Conservation (phyloP, 1,284 basidiomycete species). For the Rhodotorula mucilaginosa region DNA sequence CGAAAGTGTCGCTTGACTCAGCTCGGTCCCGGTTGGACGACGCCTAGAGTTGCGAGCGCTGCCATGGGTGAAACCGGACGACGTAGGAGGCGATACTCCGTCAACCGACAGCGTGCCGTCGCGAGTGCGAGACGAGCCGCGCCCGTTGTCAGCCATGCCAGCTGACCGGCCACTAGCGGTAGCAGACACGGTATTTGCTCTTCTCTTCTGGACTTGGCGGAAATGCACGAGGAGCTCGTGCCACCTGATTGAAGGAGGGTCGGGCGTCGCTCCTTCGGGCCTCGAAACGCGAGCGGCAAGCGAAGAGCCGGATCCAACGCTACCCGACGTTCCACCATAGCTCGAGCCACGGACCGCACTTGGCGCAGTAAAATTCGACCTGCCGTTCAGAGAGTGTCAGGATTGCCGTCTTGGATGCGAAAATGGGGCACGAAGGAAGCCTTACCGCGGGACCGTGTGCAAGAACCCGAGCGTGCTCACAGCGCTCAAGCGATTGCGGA, state of each 20-base stretch:
- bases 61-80: not conserved
- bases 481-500: slow-evolving; percentile 88
- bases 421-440: slow-evolving; percentile 17
- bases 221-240: slow-evolving; percentile 74
- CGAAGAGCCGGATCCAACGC: not conserved
- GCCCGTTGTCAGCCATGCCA: not conserved
- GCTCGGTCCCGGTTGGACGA: not conserved
- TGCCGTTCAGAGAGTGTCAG: slow-evolving; percentile 3
- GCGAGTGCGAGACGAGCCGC: not conserved
- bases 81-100: not conserved
- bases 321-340: not conserved
- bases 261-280: slow-evolving; percentile 51
- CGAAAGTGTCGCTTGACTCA: not conserved
- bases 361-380: slow-evolving; percentile 32
- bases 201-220: slow-evolving; percentile 39
- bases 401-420: no score
- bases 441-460: slow-evolving; percentile 77
- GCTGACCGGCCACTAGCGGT: not conserved
- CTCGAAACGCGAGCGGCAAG: slow-evolving; percentile 44
- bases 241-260: slow-evolving; percentile 68
- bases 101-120: not conserved
- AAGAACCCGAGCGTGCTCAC: slow-evolving; percentile 93
- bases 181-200: not conserved
- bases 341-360: slow-evolving; percentile 63
- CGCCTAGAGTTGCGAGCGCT: not conserved